phyloP scores from a whole-genome alignment of 2,329 filamentous ascomycete species.

The Hymenoscyphus salicellus region DNA sequence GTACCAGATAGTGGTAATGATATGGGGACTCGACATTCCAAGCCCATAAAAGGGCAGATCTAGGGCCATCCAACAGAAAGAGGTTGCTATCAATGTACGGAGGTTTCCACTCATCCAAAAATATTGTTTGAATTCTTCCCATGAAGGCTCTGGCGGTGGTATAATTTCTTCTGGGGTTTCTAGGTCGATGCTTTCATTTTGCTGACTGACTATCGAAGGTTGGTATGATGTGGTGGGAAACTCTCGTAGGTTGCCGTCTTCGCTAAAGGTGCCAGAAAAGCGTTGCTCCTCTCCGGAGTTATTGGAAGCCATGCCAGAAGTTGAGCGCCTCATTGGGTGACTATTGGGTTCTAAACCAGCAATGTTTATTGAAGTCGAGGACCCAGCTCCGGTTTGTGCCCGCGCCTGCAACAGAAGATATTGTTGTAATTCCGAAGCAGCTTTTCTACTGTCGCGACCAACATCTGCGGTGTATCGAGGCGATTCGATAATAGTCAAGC shows the following conservation, averaged over 20 bases:
- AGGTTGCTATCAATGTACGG: constrained; percentile 62
- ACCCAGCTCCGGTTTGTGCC: constrained; percentile 6
- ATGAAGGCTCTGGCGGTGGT: constrained; percentile 22
- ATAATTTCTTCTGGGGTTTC: constrained; percentile 6
- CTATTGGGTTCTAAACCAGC: background rate
- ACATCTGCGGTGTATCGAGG: constrained; percentile 55
- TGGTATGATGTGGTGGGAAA: background rate
- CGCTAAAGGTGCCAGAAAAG: constrained; percentile 5
- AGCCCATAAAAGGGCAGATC: constrained; percentile 51
- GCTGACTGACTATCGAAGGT: background rate
- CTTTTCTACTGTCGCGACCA: constrained; percentile 22
- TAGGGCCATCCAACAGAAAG: constrained; percentile 29
- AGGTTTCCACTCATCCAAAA: constrained; percentile 46
- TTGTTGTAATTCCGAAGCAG: constrained; percentile 22
- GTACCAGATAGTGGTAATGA: constrained; percentile 24
- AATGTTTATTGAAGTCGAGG: constrained; percentile 7
- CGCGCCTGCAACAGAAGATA: constrained; percentile 19
- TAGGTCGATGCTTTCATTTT: background rate
- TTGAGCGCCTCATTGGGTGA: background rate
- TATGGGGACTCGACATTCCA: constrained; percentile 54
- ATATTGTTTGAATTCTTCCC: constrained; percentile 28
- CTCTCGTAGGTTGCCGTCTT: background rate
- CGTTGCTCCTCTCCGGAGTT: background rate
- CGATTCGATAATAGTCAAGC: constrained; percentile 78
- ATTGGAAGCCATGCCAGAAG: background rate